Evolutionary conservation across 1,284 basidiomycete species (phyloP).

Genomic region (Athelia psychrophila): DNA sequence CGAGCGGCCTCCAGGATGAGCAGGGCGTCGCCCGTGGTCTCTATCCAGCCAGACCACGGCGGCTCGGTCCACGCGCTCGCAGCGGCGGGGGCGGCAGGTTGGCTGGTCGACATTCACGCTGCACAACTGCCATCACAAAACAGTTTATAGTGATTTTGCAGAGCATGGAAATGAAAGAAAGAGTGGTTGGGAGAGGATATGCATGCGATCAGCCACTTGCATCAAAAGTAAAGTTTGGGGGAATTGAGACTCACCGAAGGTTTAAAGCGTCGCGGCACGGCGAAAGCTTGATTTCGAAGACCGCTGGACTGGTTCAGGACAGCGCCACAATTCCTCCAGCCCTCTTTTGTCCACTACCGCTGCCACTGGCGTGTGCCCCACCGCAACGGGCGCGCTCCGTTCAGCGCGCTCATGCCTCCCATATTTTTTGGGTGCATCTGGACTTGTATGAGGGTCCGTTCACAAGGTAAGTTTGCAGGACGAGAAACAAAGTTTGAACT

Average conservation of each 20-base stretch:
- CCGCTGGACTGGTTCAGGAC: no score
- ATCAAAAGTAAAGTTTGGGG: constrained; percentile 1
- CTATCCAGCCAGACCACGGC: constrained; percentile 91
- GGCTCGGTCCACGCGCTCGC: constrained; percentile 69
- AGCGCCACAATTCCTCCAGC: not conserved
- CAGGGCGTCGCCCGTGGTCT: constrained; percentile 92
- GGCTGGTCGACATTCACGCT: not conserved
- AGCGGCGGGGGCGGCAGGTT: constrained; percentile 19
- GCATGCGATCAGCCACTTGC: not conserved
- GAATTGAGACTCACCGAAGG: constrained; percentile 1
- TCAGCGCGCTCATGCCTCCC: no score
- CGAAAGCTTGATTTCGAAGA: not conserved
- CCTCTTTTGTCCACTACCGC: no score
- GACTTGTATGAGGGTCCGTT: no score
- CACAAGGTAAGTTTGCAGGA: no score
- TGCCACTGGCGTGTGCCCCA: no score
- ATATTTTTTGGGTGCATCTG: no score
- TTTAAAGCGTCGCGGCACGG: not conserved
- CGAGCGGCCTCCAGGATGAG: constrained; percentile 94
- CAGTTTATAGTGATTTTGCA: not conserved
- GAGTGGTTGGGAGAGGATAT: not conserved
- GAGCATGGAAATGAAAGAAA: not conserved
- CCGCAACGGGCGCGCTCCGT: no score
- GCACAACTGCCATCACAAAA: not conserved
- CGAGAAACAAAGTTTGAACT: no score